Evolutionary conservation across 1,284 basidiomycete species (phyloP).

Genomic region (Naganishia albida): DNA sequence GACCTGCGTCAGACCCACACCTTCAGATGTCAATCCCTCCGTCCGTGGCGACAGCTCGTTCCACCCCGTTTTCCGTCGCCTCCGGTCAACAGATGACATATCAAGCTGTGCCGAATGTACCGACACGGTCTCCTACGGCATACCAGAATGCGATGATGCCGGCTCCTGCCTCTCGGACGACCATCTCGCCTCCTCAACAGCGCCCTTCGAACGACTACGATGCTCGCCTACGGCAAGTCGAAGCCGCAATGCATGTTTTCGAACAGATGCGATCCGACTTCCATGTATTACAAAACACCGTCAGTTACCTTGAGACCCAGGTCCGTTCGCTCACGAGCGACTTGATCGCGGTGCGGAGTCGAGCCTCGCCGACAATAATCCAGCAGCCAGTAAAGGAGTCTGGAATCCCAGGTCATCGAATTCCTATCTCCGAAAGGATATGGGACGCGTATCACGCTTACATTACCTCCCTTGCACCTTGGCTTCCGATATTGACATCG

Average conservation of each 20-base stretch:
- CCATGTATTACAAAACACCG: constrained; percentile 21
- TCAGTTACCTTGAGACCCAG: constrained; percentile 30
- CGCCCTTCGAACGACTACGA: constrained; percentile 9
- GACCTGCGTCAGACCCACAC: constrained; percentile 34
- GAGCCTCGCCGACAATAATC: background rate
- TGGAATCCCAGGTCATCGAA: background rate
- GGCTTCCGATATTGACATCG: constrained; percentile 29
- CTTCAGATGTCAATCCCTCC: constrained; percentile 50
- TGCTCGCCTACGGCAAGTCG: constrained; percentile 24
- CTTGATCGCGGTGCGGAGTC: constrained; percentile 5
- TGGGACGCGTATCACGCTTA: constrained; percentile 35
- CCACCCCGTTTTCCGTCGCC: background rate
- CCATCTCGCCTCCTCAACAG: background rate
- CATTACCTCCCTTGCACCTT: constrained; percentile 30
- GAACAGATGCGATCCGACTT: constrained; percentile 26
- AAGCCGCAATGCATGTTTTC: constrained; percentile 6
- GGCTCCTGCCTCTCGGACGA: background rate
- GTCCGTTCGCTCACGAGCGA: constrained; percentile 29
- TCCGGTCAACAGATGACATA: background rate
- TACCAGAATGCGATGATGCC: constrained; percentile 5
- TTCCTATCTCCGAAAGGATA: constrained; percentile 30
- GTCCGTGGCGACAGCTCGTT: constrained; percentile 40
- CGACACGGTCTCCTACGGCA: background rate
- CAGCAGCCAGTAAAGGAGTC: constrained; percentile 1
- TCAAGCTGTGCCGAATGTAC: background rate